phyloP scores from a whole-genome alignment of 2,329 filamentous ascomycete species.

The Alternaria sp. region DNA sequence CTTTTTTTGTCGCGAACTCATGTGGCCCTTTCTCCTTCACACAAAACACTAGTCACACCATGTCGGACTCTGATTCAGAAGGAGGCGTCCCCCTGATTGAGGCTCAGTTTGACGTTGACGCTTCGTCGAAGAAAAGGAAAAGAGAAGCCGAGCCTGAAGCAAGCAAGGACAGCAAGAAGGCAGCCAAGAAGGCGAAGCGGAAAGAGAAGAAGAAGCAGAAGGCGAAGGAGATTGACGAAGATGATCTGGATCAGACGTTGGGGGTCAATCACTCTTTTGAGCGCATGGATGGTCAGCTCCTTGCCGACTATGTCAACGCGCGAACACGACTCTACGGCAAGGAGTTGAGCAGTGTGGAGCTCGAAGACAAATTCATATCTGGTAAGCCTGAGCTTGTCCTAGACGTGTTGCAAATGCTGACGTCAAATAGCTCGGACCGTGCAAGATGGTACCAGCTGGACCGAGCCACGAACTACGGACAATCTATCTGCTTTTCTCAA shows the following conservation, averaged over 20 bases:
- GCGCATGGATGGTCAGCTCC: constrained; percentile 81
- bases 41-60: constrained; percentile 41
- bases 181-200: constrained; percentile 48
- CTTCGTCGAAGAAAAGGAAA: constrained; percentile 55
- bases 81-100: constrained; percentile 57
- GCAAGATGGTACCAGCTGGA: constrained; percentile 80
- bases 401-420: constrained; percentile 19
- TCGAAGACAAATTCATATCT: constrained; percentile 82
- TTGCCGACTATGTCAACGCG: constrained; percentile 87
- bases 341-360: constrained; percentile 82
- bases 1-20: constrained; percentile 32
- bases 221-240: constrained; percentile 71
- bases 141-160: constrained; percentile 44
- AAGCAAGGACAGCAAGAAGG: constrained; percentile 48
- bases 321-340: constrained; percentile 79
- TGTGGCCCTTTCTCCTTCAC: constrained; percentile 26
- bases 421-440: constrained; percentile 71
- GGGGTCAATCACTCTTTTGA: constrained; percentile 81
- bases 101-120: constrained; percentile 47
- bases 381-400: constrained; percentile 58
- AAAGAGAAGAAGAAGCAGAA: constrained; percentile 68
- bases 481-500: constrained; percentile 84
- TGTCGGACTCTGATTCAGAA: constrained; percentile 57
- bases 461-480: constrained; percentile 71
- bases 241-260: constrained; percentile 56